Conservation (phyloP, 352 stramenopile genomes). For the Aphanomyces astaci region DNA sequence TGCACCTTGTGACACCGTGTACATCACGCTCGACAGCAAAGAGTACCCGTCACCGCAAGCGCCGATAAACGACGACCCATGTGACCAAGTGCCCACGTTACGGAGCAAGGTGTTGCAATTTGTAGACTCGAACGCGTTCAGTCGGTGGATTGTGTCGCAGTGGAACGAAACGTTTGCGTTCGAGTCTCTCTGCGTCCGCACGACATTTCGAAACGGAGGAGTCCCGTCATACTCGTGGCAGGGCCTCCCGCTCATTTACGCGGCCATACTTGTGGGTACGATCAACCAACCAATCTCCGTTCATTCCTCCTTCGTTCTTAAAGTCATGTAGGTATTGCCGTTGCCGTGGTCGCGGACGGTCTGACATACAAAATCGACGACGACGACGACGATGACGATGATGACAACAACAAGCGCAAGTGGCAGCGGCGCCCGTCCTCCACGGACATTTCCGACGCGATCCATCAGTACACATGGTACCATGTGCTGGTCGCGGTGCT, state of each 20-base stretch:
- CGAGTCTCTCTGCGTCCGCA: not conserved
- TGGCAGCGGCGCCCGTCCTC: not conserved
- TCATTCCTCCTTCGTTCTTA: no score
- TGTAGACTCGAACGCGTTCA: not conserved
- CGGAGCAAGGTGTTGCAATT: no score
- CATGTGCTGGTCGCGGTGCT: not conserved
- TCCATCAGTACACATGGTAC: not conserved
- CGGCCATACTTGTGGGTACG: not conserved
- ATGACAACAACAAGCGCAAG: not conserved
- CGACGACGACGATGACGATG: not conserved
- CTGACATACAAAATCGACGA: not conserved
- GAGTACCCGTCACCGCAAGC: no score
- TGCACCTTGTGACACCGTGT: no score
- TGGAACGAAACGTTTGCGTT: not conserved
- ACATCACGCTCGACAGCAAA: no score
- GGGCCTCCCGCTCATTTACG: not conserved
- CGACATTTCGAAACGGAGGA: not conserved
- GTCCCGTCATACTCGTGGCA: not conserved
- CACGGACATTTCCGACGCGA: not conserved
- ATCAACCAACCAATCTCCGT: no score
- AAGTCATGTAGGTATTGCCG: not conserved
- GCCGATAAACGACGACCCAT: no score
- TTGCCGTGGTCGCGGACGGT: not conserved
- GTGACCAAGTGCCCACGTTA: no score
- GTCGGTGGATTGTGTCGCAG: not conserved